Evolutionary conservation across 1,139 yeast species (phyloP), one percentile per base, ranked within the genome.

Genomic region (Taiozyma sp.): DNA sequence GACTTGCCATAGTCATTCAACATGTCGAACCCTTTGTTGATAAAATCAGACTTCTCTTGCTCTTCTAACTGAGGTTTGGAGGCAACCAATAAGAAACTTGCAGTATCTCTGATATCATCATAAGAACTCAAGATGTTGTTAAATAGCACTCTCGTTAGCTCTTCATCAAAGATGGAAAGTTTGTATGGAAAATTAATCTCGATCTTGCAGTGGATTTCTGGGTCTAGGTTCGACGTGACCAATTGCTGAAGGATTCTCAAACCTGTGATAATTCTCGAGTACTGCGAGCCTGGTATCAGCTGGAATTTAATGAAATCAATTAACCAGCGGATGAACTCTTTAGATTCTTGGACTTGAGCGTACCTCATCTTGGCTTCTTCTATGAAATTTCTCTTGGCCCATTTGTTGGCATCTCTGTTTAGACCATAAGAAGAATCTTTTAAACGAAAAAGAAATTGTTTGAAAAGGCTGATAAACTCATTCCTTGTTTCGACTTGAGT

Each of bases 1-100:
- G 91, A 86, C 54, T 76, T 81, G 52, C 91, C 78, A 24, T 92
- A 95, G 46, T 83, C 80, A 58, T 80, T 71, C 47, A 89, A 66
- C 64, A 83, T 70, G 0, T 62, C 55, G 27, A 76, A 57, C 0
- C 85, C 75, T 46, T 74, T 72, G 0, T 59, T 48, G 7, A 68
- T 58, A 1, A 81, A 58, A 6, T 59, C 51, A 2, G 67, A 61
- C 32, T 70, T 57, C 13, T 71, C 68, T 0, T 53, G 51, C 0
- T 51, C 47, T 1, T 55, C 48, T 34, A 65, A 41, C 58, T 60
- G 44, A 61, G 61, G 34, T 56, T 57, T 57, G 2, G 87, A 81
- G 13, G 83, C 76, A 63, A 78, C 73, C 10, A 71, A 62, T 23
- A 89, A 65, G n/a, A 65, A 61, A 1, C 76, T 75, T 6, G 91